phyloP scores from a whole-genome alignment of 345 rosid genomes.

The Bruguiera parviflora region DNA sequence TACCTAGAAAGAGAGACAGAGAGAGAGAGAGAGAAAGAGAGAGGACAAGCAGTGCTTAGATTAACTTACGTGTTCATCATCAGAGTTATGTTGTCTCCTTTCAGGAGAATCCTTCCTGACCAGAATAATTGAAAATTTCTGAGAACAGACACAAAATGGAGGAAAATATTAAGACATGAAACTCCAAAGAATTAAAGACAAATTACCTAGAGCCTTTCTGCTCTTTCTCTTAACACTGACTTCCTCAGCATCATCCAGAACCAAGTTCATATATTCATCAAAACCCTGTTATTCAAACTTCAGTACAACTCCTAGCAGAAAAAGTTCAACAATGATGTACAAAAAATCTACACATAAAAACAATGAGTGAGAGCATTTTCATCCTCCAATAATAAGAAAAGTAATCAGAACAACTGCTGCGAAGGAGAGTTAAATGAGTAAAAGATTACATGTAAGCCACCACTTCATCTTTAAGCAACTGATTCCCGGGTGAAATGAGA shows the following conservation, averaged over 20 bases:
- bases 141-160: not conserved
- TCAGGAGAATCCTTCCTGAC: slow-evolving; percentile 86
- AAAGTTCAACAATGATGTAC: not conserved
- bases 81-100: slow-evolving; percentile 87
- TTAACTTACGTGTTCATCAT: slow-evolving; percentile 84
- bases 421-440: too few species aligned
- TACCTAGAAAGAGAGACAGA: not conserved
- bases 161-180: not conserved
- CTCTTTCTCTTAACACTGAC: slow-evolving; percentile 82
- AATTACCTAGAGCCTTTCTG: slow-evolving; percentile 72
- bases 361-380: too few species aligned
- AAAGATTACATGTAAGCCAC: too few species aligned
- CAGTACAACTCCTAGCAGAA: not conserved
- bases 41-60: not conserved
- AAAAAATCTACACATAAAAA: too few species aligned
- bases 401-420: too few species aligned
- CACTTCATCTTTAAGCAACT: too few species aligned
- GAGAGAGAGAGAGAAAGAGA: not conserved
- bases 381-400: too few species aligned
- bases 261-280: slow-evolving; percentile 97
- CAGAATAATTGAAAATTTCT: slow-evolving; percentile 3
- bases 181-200: not conserved
- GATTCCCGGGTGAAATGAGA: too few species aligned
- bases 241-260: slow-evolving; percentile 95
- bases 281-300: slow-evolving; percentile 56